phyloP scores from a whole-genome alignment of 1,284 basidiomycete species.

The Phenoliferia sp. region DNA sequence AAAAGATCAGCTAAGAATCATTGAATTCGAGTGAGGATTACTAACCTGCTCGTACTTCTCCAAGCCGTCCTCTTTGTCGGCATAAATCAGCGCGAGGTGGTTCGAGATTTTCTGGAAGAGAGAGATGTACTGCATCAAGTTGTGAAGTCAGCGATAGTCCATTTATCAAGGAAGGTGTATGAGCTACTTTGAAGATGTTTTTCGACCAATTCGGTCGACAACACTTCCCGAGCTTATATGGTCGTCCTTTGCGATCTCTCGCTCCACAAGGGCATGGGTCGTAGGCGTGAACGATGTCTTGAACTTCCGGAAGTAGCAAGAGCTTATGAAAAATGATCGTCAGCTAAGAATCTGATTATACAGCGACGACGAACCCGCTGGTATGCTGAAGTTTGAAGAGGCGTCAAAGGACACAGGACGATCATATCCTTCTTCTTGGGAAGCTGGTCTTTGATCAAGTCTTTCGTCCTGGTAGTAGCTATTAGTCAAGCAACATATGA shows the following conservation, averaged over 20 bases:
- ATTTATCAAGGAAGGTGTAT: too few relatives aligned
- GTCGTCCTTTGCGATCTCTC: constrained; percentile 38
- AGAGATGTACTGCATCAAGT: not conserved
- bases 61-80: not conserved
- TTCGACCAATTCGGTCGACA: constrained; percentile 21
- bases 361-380: constrained; percentile 39
- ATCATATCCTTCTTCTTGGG: constrained; percentile 77
- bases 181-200: not conserved
- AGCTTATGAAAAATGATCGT: constrained; percentile 64
- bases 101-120: constrained; percentile 77
- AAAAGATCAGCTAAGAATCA: not conserved
- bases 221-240: constrained; percentile 36
- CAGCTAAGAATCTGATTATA: constrained; percentile 33
- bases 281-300: constrained; percentile 48
- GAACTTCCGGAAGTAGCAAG: not conserved
- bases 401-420: constrained; percentile 78
- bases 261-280: constrained; percentile 68
- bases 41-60: constrained; percentile 33
- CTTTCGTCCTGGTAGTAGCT: constrained; percentile 20
- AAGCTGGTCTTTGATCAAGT: constrained; percentile 49
- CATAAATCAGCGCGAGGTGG: constrained; percentile 51
- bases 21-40: too few relatives aligned
- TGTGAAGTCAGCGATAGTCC: not conserved
- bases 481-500: constrained; percentile 40
- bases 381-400: constrained; percentile 63